Conservation (phyloP, 2,329 filamentous ascomycete species). For the Xenoacremonium recifei region DNA sequence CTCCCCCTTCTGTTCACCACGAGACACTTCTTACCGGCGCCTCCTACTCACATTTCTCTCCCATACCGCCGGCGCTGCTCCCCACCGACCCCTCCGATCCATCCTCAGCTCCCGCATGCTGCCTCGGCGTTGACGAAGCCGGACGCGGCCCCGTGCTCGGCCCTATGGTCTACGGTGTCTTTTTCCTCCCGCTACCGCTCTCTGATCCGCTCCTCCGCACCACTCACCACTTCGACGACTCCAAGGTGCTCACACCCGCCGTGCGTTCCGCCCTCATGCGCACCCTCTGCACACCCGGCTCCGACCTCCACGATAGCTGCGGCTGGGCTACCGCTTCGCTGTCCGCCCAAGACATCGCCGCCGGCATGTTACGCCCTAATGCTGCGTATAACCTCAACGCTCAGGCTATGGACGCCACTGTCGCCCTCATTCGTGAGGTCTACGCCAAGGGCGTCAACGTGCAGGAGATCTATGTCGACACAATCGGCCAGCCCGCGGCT, state of each 20-base stretch:
- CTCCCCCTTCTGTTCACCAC: conserved; percentile 67
- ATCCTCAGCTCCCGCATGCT: conserved; percentile 49
- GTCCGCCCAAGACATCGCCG: conserved; percentile 78
- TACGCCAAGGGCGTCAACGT: conserved; percentile 78
- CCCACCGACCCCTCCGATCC: conserved; percentile 36
- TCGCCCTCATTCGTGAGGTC: conserved; percentile 76
- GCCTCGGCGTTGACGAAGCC: conserved; percentile 89
- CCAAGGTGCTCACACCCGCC: conserved; percentile 82
- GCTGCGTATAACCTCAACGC: conserved; percentile 86
- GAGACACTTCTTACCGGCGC: conserved; percentile 58
- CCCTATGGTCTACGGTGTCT: conserved; percentile 70
- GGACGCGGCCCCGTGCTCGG: conserved; percentile 92
- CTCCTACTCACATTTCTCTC: conserved; percentile 71
- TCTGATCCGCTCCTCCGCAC: conserved; percentile 72
- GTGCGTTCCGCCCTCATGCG: conserved; percentile 71
- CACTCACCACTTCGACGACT: conserved; percentile 89
- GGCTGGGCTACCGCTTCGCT: conserved; percentile 84
- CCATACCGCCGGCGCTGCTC: conserved; percentile 61
- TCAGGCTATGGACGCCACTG: conserved; percentile 90
- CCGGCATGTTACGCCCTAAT: conserved; percentile 70
- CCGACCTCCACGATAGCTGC: conserved; percentile 52
- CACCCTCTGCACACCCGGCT: conserved; percentile 64
- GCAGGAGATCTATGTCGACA: conserved; percentile 91
- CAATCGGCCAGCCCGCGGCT: conserved; percentile 75
- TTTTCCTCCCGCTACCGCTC: conserved; percentile 71